Conservation (phyloP, 2,329 filamentous ascomycete species). For the Remersonia thermophila region DNA sequence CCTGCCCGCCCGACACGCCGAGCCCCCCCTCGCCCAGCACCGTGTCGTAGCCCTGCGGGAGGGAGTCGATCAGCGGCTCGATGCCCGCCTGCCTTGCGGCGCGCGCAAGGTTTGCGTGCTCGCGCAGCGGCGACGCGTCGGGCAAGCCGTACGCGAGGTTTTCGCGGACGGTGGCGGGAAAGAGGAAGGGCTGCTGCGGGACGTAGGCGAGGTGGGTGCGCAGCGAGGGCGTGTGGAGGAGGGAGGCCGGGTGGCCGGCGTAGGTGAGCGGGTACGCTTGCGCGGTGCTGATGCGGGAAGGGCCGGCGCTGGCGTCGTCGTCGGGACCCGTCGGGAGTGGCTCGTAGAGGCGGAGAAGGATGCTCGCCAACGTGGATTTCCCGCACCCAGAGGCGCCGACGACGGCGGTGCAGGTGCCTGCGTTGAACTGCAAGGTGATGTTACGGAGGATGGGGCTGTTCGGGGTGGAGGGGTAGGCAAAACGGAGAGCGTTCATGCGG, state of each 20-base stretch:
- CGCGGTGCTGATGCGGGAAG: background rate
- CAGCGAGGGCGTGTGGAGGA: slow-evolving; percentile 48
- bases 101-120: slow-evolving; percentile 29
- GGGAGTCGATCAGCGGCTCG: slow-evolving; percentile 28
- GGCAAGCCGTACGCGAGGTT: slow-evolving; percentile 76
- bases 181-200: slow-evolving; percentile 60
- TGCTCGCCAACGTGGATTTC: slow-evolving; percentile 69
- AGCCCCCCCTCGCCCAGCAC: slow-evolving; percentile 65
- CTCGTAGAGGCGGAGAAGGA: slow-evolving; percentile 61
- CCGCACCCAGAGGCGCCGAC: slow-evolving; percentile 81
- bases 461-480: slow-evolving; percentile 55
- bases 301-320: background rate
- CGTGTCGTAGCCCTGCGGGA: slow-evolving; percentile 62
- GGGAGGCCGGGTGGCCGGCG: slow-evolving; percentile 40
- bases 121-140: slow-evolving; percentile 38
- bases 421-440: slow-evolving; percentile 52
- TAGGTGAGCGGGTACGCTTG: slow-evolving; percentile 38
- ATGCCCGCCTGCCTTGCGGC: slow-evolving; percentile 52
- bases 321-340: slow-evolving; percentile 21
- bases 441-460: slow-evolving; percentile 43
- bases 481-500: slow-evolving; percentile 47
- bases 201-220: slow-evolving; percentile 55
- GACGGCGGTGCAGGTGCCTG: slow-evolving; percentile 59
- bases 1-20: slow-evolving; percentile 66
- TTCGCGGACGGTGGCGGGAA: slow-evolving; percentile 61